A percentile compares a stretch with the other conserved stretches of the same genome.
Evolutionary conservation across 345 rosid genomes (phyloP).

Genomic region (Eucalyptus leucophloia): DNA sequence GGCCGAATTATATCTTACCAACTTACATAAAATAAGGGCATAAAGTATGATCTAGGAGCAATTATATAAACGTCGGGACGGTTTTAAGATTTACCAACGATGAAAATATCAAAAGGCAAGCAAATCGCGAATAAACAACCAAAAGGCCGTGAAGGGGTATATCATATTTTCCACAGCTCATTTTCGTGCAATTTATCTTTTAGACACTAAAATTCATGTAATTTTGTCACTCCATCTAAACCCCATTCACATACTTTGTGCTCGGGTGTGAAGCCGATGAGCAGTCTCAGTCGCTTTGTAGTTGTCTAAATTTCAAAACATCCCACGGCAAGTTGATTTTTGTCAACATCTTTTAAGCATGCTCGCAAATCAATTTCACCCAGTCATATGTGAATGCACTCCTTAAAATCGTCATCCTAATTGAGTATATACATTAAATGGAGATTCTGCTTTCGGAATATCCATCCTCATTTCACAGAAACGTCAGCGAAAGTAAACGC

Average conservation of each 20-base stretch:
- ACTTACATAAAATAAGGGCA: background rate
- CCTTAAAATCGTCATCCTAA: background rate
- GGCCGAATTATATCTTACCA: background rate
- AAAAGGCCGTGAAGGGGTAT: background rate
- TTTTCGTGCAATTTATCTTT: background rate
- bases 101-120: background rate
- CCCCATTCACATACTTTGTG: background rate
- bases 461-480: background rate
- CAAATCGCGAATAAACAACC: background rate
- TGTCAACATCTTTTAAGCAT: background rate
- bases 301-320: background rate
- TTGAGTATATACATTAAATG: background rate
- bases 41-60: background rate
- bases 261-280: background rate
- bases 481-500: background rate
- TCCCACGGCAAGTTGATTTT: background rate
- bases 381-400: background rate
- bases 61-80: background rate
- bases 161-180: background rate
- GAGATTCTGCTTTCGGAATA: background rate
- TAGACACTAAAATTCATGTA: background rate
- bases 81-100: background rate
- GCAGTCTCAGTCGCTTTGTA: background rate
- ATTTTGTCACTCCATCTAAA: background rate
- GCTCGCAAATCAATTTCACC: background rate